Conservation (phyloP, 2,329 filamentous ascomycete genomes). For the Blastomyces emzantsi region DNA sequence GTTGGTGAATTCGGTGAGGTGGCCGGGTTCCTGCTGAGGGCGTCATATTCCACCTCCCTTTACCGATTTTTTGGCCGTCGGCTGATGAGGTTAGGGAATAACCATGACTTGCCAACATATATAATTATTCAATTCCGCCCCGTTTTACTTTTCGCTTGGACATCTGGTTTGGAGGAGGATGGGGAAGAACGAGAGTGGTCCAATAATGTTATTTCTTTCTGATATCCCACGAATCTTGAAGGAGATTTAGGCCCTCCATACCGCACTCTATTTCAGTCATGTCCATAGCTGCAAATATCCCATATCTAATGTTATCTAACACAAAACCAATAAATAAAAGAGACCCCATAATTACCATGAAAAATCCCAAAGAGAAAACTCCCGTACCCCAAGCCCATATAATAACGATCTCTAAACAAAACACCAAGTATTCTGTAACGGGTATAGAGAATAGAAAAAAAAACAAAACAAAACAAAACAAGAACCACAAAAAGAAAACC, state of each 20-base stretch:
- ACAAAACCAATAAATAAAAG: background rate
- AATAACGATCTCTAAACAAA: background rate
- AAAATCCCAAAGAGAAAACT: background rate
- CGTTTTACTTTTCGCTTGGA: background rate
- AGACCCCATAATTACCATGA: background rate
- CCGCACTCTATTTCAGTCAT: background rate
- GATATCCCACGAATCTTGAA: background rate
- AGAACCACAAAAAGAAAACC: background rate
- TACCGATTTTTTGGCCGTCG: constrained; percentile 67
- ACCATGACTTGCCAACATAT: constrained; percentile 71
- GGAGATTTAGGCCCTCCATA: background rate
- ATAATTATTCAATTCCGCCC: background rate
- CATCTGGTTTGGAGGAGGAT: background rate
- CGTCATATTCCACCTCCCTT: constrained; percentile 86
- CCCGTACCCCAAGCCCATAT: background rate
- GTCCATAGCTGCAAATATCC: background rate
- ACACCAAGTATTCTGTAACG: background rate
- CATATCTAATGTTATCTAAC: background rate
- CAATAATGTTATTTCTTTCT: background rate
- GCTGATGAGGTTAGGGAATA: constrained; percentile 81
- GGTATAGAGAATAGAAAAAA: background rate
- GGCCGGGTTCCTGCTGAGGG: constrained; percentile 44
- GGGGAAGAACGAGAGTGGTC: background rate
- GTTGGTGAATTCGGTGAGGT: constrained; percentile 57
- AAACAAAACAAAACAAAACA: background rate